Evolutionary conservation across 2,329 filamentous ascomycete genomes (phyloP).

Genomic region (Pseudogymnoascus sp.): DNA sequence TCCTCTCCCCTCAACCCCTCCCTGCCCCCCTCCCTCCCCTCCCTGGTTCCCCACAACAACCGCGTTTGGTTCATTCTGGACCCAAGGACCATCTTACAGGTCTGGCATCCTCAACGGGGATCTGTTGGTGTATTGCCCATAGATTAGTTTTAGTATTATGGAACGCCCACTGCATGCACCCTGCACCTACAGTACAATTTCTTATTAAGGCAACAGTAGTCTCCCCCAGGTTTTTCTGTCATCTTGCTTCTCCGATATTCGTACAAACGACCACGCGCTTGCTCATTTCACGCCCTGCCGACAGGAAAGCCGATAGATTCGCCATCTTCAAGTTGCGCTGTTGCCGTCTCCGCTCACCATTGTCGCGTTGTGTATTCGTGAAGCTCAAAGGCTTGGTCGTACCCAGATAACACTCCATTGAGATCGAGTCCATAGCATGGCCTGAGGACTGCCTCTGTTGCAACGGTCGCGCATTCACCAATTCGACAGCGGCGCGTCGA

Average conservation of each 20-base stretch:
- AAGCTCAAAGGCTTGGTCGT: not conserved
- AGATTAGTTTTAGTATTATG: constrained; percentile 5
- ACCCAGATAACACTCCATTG: not conserved
- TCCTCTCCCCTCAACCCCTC: not conserved
- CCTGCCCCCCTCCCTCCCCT: not conserved
- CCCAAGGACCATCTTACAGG: constrained; percentile 1
- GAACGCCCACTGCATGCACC: not conserved
- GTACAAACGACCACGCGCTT: not conserved
- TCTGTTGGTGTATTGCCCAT: not conserved
- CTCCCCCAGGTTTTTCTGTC: constrained; percentile 2
- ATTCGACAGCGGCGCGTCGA: not conserved
- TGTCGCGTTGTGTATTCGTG: not conserved
- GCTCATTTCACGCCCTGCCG: not conserved
- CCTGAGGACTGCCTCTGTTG: not conserved
- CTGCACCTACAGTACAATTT: not conserved
- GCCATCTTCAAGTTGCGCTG: not conserved
- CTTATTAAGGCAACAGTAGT: constrained; percentile 7
- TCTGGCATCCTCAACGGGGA: constrained; percentile 1
- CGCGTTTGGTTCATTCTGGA: constrained; percentile 7
- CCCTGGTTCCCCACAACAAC: not conserved
- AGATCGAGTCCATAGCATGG: not conserved
- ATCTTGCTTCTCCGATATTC: not conserved
- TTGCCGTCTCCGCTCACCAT: not conserved
- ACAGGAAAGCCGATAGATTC: not conserved
- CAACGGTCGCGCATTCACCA: constrained; percentile 4